Evolutionary conservation across 192 early-diverging fungal species (phyloP).

Genomic region (Coemansia sp.): DNA sequence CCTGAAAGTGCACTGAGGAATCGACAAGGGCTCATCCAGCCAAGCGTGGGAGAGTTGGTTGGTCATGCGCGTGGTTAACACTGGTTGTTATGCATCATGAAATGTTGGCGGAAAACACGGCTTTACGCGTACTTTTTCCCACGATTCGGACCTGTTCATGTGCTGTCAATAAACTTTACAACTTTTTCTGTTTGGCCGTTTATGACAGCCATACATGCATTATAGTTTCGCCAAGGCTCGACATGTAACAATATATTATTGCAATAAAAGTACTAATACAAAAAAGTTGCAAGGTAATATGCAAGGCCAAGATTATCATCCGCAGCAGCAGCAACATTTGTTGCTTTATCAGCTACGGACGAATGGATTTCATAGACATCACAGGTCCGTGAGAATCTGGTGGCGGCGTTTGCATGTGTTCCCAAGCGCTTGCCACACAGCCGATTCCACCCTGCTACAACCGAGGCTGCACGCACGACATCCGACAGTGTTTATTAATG

Average conservation of each 20-base stretch:
- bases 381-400: not conserved
- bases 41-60: constrained; percentile 32
- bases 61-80: constrained; percentile 4
- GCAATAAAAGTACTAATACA: no score
- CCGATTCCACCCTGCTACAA: not conserved
- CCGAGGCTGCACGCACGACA: no score
- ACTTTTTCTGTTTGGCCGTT: not conserved
- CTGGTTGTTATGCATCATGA: not conserved
- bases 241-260: no score
- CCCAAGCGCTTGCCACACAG: not conserved
- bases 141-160: constrained; percentile 1
- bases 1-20: not conserved
- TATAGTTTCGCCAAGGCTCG: not conserved
- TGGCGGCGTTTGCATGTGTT: not conserved
- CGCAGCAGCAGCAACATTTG: not conserved
- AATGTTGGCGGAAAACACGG: not conserved
- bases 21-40: not conserved
- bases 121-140: not conserved
- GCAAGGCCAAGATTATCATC: not conserved
- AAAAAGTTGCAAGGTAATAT: no score
- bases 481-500: no score
- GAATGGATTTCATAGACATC: not conserved
- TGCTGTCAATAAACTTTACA: not conserved
- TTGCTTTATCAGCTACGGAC: not conserved
- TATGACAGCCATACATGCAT: not conserved